Evolutionary conservation across 164 flowering plant species (phyloP), one percentile per base, ranked within the genome.

Genomic region (Magnolia officinalis): DNA sequence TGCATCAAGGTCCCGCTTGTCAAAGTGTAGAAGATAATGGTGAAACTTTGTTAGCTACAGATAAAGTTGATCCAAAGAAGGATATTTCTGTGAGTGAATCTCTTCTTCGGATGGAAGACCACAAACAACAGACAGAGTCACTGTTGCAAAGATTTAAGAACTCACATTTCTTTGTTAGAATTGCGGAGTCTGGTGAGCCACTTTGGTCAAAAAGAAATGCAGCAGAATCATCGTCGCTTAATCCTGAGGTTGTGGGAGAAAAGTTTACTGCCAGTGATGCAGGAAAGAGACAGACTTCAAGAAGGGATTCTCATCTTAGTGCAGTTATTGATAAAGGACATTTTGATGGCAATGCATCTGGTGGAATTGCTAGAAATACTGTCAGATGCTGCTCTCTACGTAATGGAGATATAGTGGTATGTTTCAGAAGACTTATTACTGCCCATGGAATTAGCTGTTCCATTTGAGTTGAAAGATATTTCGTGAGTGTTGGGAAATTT

Each of bases 371-470:
- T 68, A 88, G 97, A 80, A 85, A 89, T 81, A 72, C 83, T 71
- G 86, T 88, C 50, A 85, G 84, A 80, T 94, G 98, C 84, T 88
- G 83, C 80, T 81, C 97, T 58, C 93, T 96, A 72, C 74, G 91
- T 55, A 94, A 91, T 87, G 98, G 99, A 63, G 98, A 92, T 83
- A 85, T 96, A 89, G 92, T 92, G 99, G 99, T 96, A 89, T 84
- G 91, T 52, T 81, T 74, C 63, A 58, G 10, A 65, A 37, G 26
- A 20, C 55, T 67, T 72, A 11, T 23, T 49, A 14, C 18, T 6
- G 21, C 67, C 61, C n/a, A 68, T 14, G 45, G 45, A 68, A 31
- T 68, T 68, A 19, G 9, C 69, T 6, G 26, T 68, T 37, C 31
- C 16, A n/a, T 7, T 68, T 37, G 71, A 24, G n/a, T 31, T 64